Percentiles rank a stretch among this genome's conserved stretches.
Evolutionary conservation across 768 basidiomycete species (phyloP).

Genomic region (Suillus luteus): DNA sequence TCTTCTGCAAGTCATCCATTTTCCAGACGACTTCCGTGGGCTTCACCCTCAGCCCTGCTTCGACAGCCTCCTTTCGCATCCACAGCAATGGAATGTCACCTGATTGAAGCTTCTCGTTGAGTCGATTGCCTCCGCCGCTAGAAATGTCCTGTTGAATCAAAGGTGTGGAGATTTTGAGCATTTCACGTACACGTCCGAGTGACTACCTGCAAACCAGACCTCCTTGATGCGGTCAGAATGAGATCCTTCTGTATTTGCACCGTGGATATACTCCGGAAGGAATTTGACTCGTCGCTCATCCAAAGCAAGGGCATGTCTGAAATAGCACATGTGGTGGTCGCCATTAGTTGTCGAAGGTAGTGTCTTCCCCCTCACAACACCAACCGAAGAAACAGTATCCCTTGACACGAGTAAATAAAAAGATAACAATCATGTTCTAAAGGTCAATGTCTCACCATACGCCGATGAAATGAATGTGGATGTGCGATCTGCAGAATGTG

Average conservation of each 20-base stretch:
- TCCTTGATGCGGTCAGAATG: slow-evolving; percentile 28
- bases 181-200: slow-evolving; percentile 36
- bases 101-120: slow-evolving; percentile 11
- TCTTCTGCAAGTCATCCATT: slow-evolving; percentile 13
- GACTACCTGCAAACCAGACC: slow-evolving; percentile 34
- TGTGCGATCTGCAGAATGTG: slow-evolving; percentile 25
- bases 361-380: slow-evolving; percentile 20
- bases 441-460: slow-evolving; percentile 30
- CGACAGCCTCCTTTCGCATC: slow-evolving; percentile 29
- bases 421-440: neutral
- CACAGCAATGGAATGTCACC: slow-evolving; percentile 24
- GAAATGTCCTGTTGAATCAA: neutral
- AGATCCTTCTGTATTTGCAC: slow-evolving; percentile 7
- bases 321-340: slow-evolving; percentile 32
- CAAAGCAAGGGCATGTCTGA: slow-evolving; percentile 38
- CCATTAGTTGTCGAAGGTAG: slow-evolving; percentile 20
- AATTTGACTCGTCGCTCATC: slow-evolving; percentile 40
- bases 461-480: slow-evolving; percentile 36
- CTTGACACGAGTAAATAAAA: slow-evolving; percentile 16
- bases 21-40: slow-evolving; percentile 11
- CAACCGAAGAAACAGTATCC: slow-evolving; percentile 40
- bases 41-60: slow-evolving; percentile 23
- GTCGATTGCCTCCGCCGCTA: slow-evolving; percentile 25
- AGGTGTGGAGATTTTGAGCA: neutral
- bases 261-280: slow-evolving; percentile 31